Evolutionary conservation across 106 monocot species (phyloP).

Genomic region (Phalaenopsis equestris): DNA sequence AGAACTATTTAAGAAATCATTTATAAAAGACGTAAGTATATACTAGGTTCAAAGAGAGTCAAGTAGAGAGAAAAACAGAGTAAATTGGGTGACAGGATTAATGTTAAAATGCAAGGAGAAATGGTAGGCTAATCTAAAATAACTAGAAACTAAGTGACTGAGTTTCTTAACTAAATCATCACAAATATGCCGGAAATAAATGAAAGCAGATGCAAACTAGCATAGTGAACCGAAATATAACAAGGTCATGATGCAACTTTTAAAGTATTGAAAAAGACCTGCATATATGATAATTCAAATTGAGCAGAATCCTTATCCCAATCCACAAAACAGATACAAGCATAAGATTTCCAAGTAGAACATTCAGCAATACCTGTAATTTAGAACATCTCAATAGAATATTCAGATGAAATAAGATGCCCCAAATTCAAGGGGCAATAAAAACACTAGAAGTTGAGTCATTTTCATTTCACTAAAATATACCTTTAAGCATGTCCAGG

Average conservation of each 20-base stretch:
- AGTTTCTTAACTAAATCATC: background rate
- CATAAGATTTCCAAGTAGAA: constrained; percentile 22
- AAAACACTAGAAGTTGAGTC: background rate
- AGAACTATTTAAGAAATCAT: background rate
- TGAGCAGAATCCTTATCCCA: constrained; percentile 10
- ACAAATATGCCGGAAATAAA: background rate
- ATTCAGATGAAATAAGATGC: background rate
- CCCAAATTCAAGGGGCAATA: background rate
- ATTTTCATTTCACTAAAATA: background rate
- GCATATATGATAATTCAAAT: background rate
- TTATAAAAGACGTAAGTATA: background rate
- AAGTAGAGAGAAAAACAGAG: background rate
- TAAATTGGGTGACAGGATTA: background rate
- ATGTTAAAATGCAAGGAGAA: background rate
- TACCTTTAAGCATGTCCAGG: constrained; percentile 42
- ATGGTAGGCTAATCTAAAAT: background rate
- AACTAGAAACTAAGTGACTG: background rate
- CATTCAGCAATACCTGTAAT: constrained; percentile 34
- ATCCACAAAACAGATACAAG: constrained; percentile 14
- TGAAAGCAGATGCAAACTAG: background rate
- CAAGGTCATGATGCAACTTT: background rate
- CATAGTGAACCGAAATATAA: background rate
- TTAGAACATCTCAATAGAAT: background rate
- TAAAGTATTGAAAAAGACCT: background rate
- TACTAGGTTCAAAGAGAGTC: background rate